Evolutionary conservation across 495 filamentous ascomycete species (phyloP), one percentile per base, ranked within the genome.

Genomic region (Apiosordaria backusii): DNA sequence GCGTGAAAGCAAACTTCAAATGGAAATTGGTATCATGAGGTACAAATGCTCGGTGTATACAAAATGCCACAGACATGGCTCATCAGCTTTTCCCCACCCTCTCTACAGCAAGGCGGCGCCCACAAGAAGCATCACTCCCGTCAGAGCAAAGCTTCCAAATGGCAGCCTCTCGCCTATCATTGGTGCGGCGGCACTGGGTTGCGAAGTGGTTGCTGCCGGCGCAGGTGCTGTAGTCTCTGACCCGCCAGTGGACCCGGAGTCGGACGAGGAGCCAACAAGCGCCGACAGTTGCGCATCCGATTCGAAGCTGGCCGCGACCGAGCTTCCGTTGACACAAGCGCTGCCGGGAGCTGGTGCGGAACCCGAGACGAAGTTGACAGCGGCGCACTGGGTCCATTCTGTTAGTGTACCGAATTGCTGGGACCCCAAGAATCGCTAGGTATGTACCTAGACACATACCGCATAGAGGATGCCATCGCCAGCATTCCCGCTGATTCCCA

Each of bases 391-490:
- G 24, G 21, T 13, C n/a, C 18, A 23, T n/a, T 60, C 0, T 22
- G 25, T 57, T 13, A 69, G 68, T n/a, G 61, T 18, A 0, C 13
- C 10, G n/a, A 58, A 9, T 64, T 64, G 26, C 27, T 24, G 45
- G 19, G 0, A 27, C 5, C n/a, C n/a, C n/a, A n/a, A n/a, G n/a
- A n/a, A 60, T 57, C 53, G 5, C 19, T 9, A 19, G 26, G n/a
- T 29, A 4, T n/a, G 19, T 40, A 16, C 23, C 13, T 57, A 35
- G 16, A 24, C 0, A 67, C 75, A 23, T 71, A 85, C 84, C 78
- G 85, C 82, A 71, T 76, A 86, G 7, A 86, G 70, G 5, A 80
- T 65, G 2, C 84, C 84, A 63, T 86, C 84, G 0, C 74, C 65
- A 4, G 75, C 81, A 35, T 80, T 67, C 23, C 71, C 71, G 1